Conservation (phyloP, 257 asterid genomes). For the Linaria vulgaris region DNA sequence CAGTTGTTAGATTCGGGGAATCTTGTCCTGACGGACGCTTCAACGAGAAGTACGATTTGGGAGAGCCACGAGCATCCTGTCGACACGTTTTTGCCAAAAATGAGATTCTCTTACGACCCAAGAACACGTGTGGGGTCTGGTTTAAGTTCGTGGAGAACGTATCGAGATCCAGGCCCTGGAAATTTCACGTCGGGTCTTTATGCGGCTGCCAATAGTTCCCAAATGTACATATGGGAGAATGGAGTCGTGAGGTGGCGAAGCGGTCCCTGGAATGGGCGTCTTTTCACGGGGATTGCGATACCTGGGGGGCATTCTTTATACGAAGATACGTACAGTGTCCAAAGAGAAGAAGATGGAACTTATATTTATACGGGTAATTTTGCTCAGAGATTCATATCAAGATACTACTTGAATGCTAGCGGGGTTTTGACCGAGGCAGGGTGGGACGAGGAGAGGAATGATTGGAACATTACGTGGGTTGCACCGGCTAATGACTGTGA, state of each 20-base stretch:
- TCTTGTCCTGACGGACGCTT: conserved; percentile 31
- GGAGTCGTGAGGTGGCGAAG: conserved; percentile 35
- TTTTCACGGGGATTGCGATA: conserved; percentile 36
- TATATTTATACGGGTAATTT: conserved; percentile 25
- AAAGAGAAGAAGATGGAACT: conserved; percentile 21
- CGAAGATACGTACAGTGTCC: conserved; percentile 25
- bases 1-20: conserved; percentile 37
- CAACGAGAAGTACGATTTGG: conserved; percentile 31
- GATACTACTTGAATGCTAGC: neutral
- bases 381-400: neutral
- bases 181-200: conserved; percentile 28
- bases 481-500: conserved; percentile 29
- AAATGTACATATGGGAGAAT: conserved; percentile 24
- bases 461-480: conserved; percentile 29
- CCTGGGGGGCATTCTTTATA: conserved; percentile 30
- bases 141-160: conserved; percentile 36
- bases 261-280: conserved; percentile 49
- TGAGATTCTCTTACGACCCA: conserved; percentile 32
- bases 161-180: conserved; percentile 34
- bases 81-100: conserved; percentile 26
- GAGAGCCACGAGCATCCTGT: conserved; percentile 41
- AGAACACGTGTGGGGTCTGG: conserved; percentile 7
- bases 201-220: conserved; percentile 24
- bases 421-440: conserved; percentile 2
- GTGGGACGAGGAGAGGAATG: conserved; percentile 27